Percentiles rank a stretch among this genome's conserved stretches.
Conservation (phyloP, 225 moss, liverwort and hornwort species). For the Asterella californica region DNA sequence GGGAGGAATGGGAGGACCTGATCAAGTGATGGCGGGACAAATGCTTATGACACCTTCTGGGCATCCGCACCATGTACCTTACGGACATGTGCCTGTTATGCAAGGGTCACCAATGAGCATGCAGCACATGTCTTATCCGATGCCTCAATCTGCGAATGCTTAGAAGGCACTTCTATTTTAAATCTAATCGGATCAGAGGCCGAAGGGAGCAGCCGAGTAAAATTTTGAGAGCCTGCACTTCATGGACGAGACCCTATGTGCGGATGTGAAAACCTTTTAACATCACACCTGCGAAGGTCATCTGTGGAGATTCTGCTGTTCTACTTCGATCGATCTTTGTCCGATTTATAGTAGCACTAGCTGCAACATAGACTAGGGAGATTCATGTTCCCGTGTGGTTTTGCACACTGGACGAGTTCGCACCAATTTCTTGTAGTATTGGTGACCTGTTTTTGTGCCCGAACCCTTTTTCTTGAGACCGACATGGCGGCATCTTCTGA, state of each 20-base stretch:
- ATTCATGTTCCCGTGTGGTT: slow-evolving; percentile 25
- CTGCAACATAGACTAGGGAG: slow-evolving; percentile 4
- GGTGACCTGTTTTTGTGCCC: slow-evolving; percentile 22
- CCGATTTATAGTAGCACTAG: slow-evolving; percentile 3
- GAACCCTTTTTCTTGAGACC: not conserved
- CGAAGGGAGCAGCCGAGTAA: slow-evolving; percentile 13
- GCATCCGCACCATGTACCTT: slow-evolving; percentile 25
- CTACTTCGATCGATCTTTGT: not conserved
- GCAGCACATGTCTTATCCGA: slow-evolving; percentile 34
- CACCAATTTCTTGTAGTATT: slow-evolving; percentile 17
- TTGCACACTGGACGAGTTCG: slow-evolving; percentile 19
- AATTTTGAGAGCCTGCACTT: slow-evolving; percentile 25
- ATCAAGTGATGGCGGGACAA: slow-evolving; percentile 28
- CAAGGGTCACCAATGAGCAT: slow-evolving; percentile 28
- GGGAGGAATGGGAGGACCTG: slow-evolving; percentile 24
- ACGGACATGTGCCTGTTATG: slow-evolving; percentile 36
- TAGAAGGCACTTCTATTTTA: not conserved
- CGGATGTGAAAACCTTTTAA: slow-evolving; percentile 26
- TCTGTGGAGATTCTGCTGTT: slow-evolving; percentile 9
- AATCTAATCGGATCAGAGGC: not conserved
- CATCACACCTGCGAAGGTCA: slow-evolving; percentile 28
- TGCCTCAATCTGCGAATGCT: slow-evolving; percentile 37
- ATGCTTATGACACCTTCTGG: slow-evolving; percentile 30
- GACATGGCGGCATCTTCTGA: not conserved
- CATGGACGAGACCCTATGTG: slow-evolving; percentile 16